Percentiles rank a stretch among this genome's conserved stretches.
These are phyloP conservation scores for Bruguiera hainesii DNA, from an alignment of 441 rosid genomes.

Conservation along the genomic window DNA sequence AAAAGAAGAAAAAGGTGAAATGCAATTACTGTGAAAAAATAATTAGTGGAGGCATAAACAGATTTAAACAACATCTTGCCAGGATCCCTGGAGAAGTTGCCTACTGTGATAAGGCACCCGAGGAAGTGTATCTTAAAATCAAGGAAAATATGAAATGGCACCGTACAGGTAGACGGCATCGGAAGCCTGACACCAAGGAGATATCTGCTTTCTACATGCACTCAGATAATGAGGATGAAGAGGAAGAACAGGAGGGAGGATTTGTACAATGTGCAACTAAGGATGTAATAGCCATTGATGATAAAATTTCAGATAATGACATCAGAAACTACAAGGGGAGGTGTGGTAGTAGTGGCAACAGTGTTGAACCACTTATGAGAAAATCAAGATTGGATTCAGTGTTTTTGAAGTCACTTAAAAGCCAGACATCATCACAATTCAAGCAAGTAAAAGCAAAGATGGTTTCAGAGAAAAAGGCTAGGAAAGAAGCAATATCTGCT, in stretches of 20 bases:
- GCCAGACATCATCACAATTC: slow-evolving; percentile 33
- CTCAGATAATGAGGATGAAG: slow-evolving; percentile 72
- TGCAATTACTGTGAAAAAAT: slow-evolving; percentile 86
- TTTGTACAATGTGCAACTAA: slow-evolving; percentile 36
- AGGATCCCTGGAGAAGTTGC: slow-evolving; percentile 98
- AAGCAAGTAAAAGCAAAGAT: slow-evolving; percentile 38
- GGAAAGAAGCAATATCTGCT: slow-evolving; percentile 74
- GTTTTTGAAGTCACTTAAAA: slow-evolving; percentile 28
- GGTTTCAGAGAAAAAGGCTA: slow-evolving; percentile 46
- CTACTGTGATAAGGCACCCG: slow-evolving; percentile 83
- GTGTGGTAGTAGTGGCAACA: slow-evolving; percentile 37
- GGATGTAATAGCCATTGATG: slow-evolving; percentile 42
- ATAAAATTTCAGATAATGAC: slow-evolving; percentile 48
- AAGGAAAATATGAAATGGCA: slow-evolving; percentile 99
- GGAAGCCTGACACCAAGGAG: slow-evolving; percentile 54
- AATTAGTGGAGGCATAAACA: slow-evolving; percentile 90
- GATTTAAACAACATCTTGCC: slow-evolving; percentile 94
- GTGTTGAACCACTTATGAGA: slow-evolving; percentile 51
- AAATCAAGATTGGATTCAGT: slow-evolving; percentile 61
- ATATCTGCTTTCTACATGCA: slow-evolving; percentile 43
- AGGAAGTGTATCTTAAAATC: slow-evolving; percentile 79
- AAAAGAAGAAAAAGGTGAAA: slow-evolving; percentile 83
- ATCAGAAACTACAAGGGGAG: slow-evolving; percentile 41
- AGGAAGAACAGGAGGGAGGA: slow-evolving; percentile 50
- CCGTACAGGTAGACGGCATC: slow-evolving; percentile 78